These are phyloP conservation scores for Amanita muscaria DNA, from an alignment of 768 basidiomycete species.

Conservation along the genomic window DNA sequence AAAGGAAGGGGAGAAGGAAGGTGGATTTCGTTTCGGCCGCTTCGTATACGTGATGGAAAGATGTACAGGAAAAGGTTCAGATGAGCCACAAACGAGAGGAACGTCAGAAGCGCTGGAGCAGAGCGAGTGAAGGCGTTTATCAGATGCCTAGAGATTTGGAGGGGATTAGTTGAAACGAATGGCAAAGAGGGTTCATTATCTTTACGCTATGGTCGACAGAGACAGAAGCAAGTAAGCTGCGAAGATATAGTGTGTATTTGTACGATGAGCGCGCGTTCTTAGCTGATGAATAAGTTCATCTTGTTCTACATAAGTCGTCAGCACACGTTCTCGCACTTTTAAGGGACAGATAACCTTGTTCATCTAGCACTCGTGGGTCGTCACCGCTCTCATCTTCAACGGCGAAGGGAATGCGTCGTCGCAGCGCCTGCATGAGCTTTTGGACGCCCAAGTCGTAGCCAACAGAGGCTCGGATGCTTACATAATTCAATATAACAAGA, in stretches of 20 bases:
- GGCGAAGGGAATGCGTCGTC: slow-evolving; percentile 39
- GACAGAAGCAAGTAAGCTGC: slow-evolving; percentile 33
- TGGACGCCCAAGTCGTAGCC: background rate
- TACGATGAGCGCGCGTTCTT: slow-evolving; percentile 32
- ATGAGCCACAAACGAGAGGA: slow-evolving; percentile 2
- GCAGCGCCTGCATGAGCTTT: slow-evolving; percentile 28
- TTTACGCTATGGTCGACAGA: slow-evolving; percentile 41
- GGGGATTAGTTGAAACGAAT: background rate
- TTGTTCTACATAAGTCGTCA: slow-evolving; percentile 37
- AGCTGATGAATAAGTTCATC: slow-evolving; percentile 46
- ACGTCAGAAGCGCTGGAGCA: slow-evolving; percentile 5
- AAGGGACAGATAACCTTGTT: slow-evolving; percentile 33
- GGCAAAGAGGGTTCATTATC: background rate
- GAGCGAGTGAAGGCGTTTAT: slow-evolving; percentile 23
- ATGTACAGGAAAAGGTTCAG: slow-evolving; percentile 7
- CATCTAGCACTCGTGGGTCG: slow-evolving; percentile 33
- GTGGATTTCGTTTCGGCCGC: slow-evolving; percentile 12
- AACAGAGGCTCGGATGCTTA: background rate
- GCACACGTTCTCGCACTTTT: background rate
- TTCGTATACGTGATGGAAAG: slow-evolving; percentile 1
- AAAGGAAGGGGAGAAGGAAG: slow-evolving; percentile 18
- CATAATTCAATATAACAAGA: background rate
- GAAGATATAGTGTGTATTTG: slow-evolving; percentile 32
- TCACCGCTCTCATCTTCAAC: slow-evolving; percentile 20
- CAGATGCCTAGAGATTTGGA: slow-evolving; percentile 19